Base-by-base conservation (phyloP, 805 yeast species). In the Kuraishia floccosa region DNA sequence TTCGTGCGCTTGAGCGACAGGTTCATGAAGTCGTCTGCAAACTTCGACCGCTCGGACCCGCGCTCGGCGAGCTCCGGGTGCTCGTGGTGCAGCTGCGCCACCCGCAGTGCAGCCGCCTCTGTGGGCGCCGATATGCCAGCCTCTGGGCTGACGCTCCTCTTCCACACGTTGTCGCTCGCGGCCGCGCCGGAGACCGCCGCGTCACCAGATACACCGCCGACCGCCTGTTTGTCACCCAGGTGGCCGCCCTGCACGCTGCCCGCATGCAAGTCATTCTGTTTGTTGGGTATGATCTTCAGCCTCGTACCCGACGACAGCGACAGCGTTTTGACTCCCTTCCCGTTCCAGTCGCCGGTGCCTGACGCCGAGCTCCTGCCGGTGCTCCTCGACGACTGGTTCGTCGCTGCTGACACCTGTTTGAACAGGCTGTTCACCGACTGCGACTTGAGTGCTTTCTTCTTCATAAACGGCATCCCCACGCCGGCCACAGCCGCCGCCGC, bases 391-490 rank as follows among this genome's bases (percentile, higher is more conserved):
- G 27, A 10, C 22, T 20, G 20, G 21, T 14, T 19, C 16, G 10
- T 19, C 13, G 27, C 27, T 13, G 6, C 38, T 27, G 35, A 38
- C 4, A 25, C 21, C 11, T 34, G 39, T 25, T 42, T 44, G 43
- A 49, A 49, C 3, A 48, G 35, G 27, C 32, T 39, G 25, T 46
- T 47, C 16, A 42, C 50, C 11, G 52, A 46, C 30, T 47, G 51
- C 11, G 53, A 43, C 31, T 44, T 46, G 40, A 47, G 41, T n/a
- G 27, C 17, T 19, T 30, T 30, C 29, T 40, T 46, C 21, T 43
- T 42, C 26, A 32, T n/a, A n/a, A n/a, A n/a, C n/a, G n/a, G n/a
- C n/a, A n/a, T n/a, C n/a, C n/a, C n/a, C n/a, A n/a, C n/a, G n/a
- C n/a, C n/a, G n/a, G n/a, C n/a, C n/a, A n/a, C n/a, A n/a, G n/a